Evolutionary conservation across 176 grass and related monocot genomes (phyloP).

Genomic region (maize (Zea mays)): DNA sequence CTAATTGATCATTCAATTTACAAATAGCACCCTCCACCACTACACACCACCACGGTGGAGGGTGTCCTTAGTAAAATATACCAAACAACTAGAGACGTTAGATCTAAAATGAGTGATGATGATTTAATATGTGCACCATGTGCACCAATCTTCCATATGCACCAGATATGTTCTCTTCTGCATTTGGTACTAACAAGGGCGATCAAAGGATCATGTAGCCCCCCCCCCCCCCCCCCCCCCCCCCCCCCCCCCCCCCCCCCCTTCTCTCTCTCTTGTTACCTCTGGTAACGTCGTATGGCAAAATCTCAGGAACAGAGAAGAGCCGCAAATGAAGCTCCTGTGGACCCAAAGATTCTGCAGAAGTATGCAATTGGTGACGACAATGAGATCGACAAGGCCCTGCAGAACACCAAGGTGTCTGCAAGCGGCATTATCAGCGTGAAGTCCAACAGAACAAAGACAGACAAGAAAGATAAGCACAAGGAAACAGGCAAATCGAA

Average conservation of each 20-base stretch:
- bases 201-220: too few relatives aligned
- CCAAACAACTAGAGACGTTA: too few relatives aligned
- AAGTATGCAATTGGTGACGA: slow-evolving; percentile 65
- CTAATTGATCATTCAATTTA: too few relatives aligned
- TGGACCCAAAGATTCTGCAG: slow-evolving; percentile 57
- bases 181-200: neutral
- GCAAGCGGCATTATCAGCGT: slow-evolving; percentile 77
- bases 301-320: slow-evolving; percentile 69
- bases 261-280: neutral
- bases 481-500: slow-evolving; percentile 51
- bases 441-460: slow-evolving; percentile 58
- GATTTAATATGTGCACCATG: too few relatives aligned
- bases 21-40: too few relatives aligned
- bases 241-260: too few relatives aligned
- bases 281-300: neutral
- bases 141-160: too few relatives aligned
- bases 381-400: slow-evolving; percentile 62
- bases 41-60: too few relatives aligned
- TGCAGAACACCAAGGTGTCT: slow-evolving; percentile 64
- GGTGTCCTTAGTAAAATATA: too few relatives aligned
- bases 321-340: slow-evolving; percentile 44
- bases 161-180: too few relatives aligned
- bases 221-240: too few relatives aligned
- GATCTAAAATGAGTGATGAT: too few relatives aligned
- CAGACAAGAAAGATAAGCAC: slow-evolving; percentile 51